These are phyloP conservation scores for Xanthoconium stramineum DNA, from an alignment of 768 basidiomycete species.

Conservation along the genomic window DNA sequence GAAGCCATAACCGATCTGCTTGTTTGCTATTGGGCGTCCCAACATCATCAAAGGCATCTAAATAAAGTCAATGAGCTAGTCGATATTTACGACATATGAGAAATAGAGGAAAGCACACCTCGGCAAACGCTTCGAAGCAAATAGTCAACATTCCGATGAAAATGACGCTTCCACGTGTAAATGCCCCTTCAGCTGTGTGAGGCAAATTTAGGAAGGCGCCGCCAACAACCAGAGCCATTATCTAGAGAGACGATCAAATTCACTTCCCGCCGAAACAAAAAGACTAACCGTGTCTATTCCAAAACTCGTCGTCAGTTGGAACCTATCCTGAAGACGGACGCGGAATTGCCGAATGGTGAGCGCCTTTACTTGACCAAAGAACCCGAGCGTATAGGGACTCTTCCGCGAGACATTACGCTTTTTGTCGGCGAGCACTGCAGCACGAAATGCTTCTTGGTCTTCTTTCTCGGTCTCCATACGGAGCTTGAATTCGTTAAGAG, in stretches of 20 bases:
- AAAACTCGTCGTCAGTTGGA: constrained; percentile 73
- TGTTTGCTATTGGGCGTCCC: constrained; percentile 71
- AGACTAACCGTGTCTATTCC: constrained; percentile 53
- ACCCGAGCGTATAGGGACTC: constrained; percentile 82
- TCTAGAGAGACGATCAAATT: constrained; percentile 5
- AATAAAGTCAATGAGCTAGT: constrained; percentile 1
- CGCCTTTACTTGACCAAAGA: constrained; percentile 68
- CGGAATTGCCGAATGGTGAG: constrained; percentile 73
- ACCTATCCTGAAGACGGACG: constrained; percentile 69
- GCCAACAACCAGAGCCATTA: constrained; percentile 58
- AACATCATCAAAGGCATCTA: constrained; percentile 75
- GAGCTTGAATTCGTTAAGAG: constrained; percentile 53
- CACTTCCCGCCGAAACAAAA: neutral
- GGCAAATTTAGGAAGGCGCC: constrained; percentile 74
- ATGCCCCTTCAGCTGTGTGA: constrained; percentile 71
- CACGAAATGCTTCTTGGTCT: constrained; percentile 75
- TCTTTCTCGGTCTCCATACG: constrained; percentile 56
- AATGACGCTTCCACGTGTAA: constrained; percentile 82
- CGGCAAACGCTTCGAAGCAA: constrained; percentile 70
- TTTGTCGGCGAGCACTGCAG: constrained; percentile 74
- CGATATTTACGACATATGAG: neutral
- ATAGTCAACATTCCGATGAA: constrained; percentile 68
- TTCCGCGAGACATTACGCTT: constrained; percentile 71
- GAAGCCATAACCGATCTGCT: constrained; percentile 63
- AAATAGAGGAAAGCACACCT: constrained; percentile 38